A percentile compares a stretch with the other conserved stretches of the same genome.
phyloP scores from a whole-genome alignment of 768 basidiomycete genomes.

The Clathrus columnatus region DNA sequence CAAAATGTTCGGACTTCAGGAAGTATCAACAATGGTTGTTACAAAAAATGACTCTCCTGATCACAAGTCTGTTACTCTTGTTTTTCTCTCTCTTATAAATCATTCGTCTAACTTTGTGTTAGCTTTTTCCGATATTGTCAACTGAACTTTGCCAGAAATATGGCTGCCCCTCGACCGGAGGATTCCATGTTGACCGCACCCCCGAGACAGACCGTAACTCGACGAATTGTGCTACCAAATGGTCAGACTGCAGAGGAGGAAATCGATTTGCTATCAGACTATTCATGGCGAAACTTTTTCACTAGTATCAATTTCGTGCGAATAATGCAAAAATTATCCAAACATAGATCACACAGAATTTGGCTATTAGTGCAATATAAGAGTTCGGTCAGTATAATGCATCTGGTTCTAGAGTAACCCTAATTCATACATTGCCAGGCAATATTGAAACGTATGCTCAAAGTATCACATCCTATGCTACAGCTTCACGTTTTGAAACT shows the following conservation, averaged over 20 bases:
- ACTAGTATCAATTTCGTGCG: conserved; percentile 95
- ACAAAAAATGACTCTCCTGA: conserved; percentile 83
- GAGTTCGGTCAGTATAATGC: conserved; percentile 62
- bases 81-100: not conserved
- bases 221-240: conserved; percentile 54
- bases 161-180: conserved; percentile 49
- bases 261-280: conserved; percentile 85
- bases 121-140: conserved; percentile 98
- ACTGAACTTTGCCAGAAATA: conserved; percentile 60
- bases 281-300: conserved; percentile 98
- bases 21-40: conserved; percentile 75
- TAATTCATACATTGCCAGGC: conserved; percentile 43
- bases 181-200: conserved; percentile 52
- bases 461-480: conserved; percentile 88
- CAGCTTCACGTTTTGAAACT: conserved; percentile 93
- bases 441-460: conserved; percentile 88
- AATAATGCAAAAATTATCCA: conserved; percentile 96
- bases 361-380: conserved; percentile 97
- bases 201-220: conserved; percentile 49
- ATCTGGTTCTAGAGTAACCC: not conserved
- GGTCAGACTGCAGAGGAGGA: conserved; percentile 77
- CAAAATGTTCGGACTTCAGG: conserved; percentile 98
- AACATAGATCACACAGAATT: conserved; percentile 88
- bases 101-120: conserved; percentile 10
- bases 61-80: conserved; percentile 50